Conservation (phyloP, 2,329 filamentous ascomycete genomes). For the Fusarium succisae region DNA sequence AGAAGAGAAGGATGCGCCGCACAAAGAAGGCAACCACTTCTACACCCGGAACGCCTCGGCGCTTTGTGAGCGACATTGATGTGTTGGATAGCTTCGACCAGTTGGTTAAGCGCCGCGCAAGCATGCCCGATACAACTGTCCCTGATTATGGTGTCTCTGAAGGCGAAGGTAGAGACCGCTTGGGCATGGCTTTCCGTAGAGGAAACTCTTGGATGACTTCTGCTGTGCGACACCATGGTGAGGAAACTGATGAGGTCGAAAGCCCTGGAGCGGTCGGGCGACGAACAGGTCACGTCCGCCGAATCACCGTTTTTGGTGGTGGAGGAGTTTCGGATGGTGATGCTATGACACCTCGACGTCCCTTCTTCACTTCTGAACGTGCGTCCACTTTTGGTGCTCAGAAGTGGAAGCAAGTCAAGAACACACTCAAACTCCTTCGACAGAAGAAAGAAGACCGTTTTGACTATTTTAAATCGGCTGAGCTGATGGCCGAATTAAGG, state of each 20-base stretch:
- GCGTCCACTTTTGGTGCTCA: conserved; percentile 79
- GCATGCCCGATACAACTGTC: conserved; percentile 69
- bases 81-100: conserved; percentile 54
- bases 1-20: conserved; percentile 69
- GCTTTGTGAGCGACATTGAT: conserved; percentile 54
- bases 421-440: conserved; percentile 81
- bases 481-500: conserved; percentile 92
- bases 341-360: conserved; percentile 63
- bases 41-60: conserved; percentile 71
- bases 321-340: conserved; percentile 73
- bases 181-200: conserved; percentile 61
- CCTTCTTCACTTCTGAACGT: conserved; percentile 71
- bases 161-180: conserved; percentile 75
- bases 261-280: conserved; percentile 58
- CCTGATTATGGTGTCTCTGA: conserved; percentile 75
- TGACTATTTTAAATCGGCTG: conserved; percentile 94
- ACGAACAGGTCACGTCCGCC: conserved; percentile 70
- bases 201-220: conserved; percentile 67
- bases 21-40: conserved; percentile 66
- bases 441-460: conserved; percentile 88
- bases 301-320: conserved; percentile 72
- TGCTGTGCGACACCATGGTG: conserved; percentile 57
- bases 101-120: conserved; percentile 70
- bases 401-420: conserved; percentile 94
- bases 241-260: conserved; percentile 63